Conservation (phyloP, 495 filamentous ascomycete species). For the Thozetella sp. region DNA sequence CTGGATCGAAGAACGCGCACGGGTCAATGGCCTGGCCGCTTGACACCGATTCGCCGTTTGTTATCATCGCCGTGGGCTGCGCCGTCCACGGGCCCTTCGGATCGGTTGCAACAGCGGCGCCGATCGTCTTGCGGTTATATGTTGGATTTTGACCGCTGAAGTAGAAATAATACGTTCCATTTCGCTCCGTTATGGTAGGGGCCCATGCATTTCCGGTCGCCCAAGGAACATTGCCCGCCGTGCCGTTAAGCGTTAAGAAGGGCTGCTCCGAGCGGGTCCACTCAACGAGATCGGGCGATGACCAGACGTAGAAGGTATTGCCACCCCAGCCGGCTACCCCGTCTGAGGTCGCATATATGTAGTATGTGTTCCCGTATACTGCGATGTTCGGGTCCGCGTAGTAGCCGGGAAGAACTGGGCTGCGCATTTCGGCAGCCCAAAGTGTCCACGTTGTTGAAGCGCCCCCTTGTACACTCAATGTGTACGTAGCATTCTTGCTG, state of each 20-base stretch:
- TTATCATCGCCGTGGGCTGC: conserved; percentile 10
- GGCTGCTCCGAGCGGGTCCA: conserved; percentile 15
- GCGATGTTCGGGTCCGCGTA: conserved; percentile 17
- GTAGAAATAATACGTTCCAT: conserved; percentile 16
- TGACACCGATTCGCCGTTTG: conserved; percentile 11
- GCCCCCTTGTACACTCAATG: not conserved
- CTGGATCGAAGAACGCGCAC: conserved; percentile 9
- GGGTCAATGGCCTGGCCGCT: conserved; percentile 13
- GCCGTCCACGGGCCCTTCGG: conserved; percentile 11
- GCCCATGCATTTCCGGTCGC: conserved; percentile 17
- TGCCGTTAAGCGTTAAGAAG: conserved; percentile 11
- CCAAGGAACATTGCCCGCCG: conserved; percentile 14
- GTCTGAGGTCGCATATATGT: conserved; percentile 15
- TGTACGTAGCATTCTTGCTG: not conserved
- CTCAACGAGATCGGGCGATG: conserved; percentile 3
- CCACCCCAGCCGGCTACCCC: conserved; percentile 14
- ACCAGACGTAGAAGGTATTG: conserved; percentile 15
- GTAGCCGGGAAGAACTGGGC: conserved; percentile 6
- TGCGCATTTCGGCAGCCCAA: not conserved
- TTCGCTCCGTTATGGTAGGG: conserved; percentile 13
- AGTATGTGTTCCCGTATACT: conserved; percentile 9
- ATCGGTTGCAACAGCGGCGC: conserved; percentile 9
- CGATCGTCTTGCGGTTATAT: conserved; percentile 15
- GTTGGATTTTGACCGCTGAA: conserved; percentile 14
- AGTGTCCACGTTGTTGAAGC: not conserved